Base-by-base conservation (phyloP, 345 rosid species). In the Boechera divaricarpa region DNA sequence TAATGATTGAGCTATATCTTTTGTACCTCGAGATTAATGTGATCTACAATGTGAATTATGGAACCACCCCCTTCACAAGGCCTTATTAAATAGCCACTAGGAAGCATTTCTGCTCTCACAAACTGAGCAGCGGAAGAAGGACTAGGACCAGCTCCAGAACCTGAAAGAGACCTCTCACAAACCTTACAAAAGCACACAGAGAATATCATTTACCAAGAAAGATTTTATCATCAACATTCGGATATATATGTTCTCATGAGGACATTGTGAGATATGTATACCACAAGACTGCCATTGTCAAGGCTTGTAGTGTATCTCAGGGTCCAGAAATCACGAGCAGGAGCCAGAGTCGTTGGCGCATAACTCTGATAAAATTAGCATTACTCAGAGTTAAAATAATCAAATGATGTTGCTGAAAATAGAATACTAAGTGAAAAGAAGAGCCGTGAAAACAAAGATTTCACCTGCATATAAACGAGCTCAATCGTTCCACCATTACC, bases 241-340 rank as follows among this genome's bases (percentile, higher is more conserved):
- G 5, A 32, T 38, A 7, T 38, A 26, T 18, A 75, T 2, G 39
- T 52, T 10, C 0, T 26, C 0, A 3, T 10, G 16, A 12, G 9
- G 4, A 16, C 4, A 2, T 1, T 31, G 28, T 26, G 59, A 44
- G 10, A 29, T 5, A 24, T 41, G 53, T 84, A 69, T 92, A 94
- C 99, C 97, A 92, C 99, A 42, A 92, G 86, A 83, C 98, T 95
- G 84, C 99, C 99, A 69, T 95, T 92, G 58, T 95, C 99, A 64
- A 95, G 83, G 72, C 83, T 89, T 2, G 87, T 89, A 35, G 99
- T 88, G 78, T 95, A 95, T 85, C 99, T 86, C 59, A 95, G 77
- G 42, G 98, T 95, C 99, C 99, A 95, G 78, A 92, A 89, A 83
- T 95, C 99, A 65, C 97, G 92, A n/a, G 98, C 98, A 75, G 97